Evolutionary conservation across 176 grass and related monocot genomes (phyloP).

Genomic region (Oryza nivara): DNA sequence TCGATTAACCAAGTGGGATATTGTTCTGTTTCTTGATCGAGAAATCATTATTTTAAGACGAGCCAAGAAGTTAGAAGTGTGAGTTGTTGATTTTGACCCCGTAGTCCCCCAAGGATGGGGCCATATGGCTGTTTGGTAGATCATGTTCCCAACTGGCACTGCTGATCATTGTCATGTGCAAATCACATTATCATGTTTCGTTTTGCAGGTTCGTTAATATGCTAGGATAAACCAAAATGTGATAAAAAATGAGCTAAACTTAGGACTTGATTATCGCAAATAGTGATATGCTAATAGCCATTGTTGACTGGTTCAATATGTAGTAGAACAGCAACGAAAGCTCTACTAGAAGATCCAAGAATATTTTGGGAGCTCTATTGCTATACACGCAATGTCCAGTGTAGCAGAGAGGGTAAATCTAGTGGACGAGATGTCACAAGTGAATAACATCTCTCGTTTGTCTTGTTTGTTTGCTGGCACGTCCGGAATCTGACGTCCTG

Average conservation of each 20-base stretch:
- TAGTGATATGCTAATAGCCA: background rate
- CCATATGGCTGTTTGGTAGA: conserved; percentile 53
- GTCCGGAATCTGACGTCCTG: background rate
- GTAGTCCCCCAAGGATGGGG: conserved; percentile 21
- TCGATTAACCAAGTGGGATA: conserved; percentile 27
- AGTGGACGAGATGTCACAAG: conserved; percentile 43
- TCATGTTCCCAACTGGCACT: conserved; percentile 54
- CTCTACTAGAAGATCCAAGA: conserved; percentile 17
- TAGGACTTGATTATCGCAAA: conserved; percentile 4
- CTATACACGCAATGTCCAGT: conserved; percentile 14
- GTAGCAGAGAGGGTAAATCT: conserved; percentile 12
- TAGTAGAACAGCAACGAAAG: background rate
- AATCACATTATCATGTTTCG: conserved; percentile 33
- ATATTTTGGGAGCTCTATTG: conserved; percentile 8
- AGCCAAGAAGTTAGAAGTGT: conserved; percentile 29
- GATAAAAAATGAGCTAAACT: background rate
- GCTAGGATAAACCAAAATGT: background rate
- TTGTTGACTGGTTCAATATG: background rate
- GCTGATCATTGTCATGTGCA: conserved; percentile 58
- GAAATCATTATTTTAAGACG: conserved; percentile 38
- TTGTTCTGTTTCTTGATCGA: conserved; percentile 32
- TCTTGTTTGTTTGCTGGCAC: conserved; percentile 31
- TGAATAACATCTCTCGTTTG: conserved; percentile 33
- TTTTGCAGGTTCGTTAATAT: conserved; percentile 30
- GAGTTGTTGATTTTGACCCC: conserved; percentile 53